These are phyloP conservation scores for Ammopiptanthus mongolicus DNA, from an alignment of 306 rosid genomes.

Conservation along the genomic window DNA sequence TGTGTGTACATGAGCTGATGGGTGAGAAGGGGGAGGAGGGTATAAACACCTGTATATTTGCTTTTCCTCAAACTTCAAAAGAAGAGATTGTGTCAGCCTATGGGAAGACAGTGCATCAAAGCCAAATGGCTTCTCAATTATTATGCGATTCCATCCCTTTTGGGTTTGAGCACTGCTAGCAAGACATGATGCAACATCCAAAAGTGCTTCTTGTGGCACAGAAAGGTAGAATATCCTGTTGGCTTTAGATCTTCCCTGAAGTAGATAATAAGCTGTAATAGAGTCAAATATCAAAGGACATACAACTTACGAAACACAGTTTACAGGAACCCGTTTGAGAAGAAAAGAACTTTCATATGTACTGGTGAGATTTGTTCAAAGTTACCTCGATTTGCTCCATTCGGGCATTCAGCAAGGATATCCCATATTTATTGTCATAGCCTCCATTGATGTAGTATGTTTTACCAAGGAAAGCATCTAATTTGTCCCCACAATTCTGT, in stretches of 20 bases:
- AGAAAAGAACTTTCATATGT: conserved; percentile 6
- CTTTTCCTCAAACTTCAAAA: conserved; percentile 72
- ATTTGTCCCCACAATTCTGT: conserved; percentile 65
- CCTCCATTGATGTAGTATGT: conserved; percentile 79
- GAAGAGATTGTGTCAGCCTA: conserved; percentile 73
- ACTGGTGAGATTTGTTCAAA: conserved; percentile 3
- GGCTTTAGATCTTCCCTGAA: conserved; percentile 64
- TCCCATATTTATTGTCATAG: conserved; percentile 62
- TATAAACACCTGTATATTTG: conserved; percentile 75
- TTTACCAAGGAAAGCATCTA: conserved; percentile 68
- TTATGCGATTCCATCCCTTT: conserved; percentile 92
- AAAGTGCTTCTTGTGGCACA: conserved; percentile 89
- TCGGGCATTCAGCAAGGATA: conserved; percentile 61
- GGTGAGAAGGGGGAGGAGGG: neutral
- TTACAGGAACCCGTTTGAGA: neutral
- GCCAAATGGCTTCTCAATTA: conserved; percentile 91
- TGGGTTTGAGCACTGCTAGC: conserved; percentile 72
- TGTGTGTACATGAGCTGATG: conserved; percentile 5
- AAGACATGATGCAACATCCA: conserved; percentile 67
- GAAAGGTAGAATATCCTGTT: conserved; percentile 95
- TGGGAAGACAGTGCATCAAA: conserved; percentile 67
- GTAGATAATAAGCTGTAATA: conserved; percentile 42
- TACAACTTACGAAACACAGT: conserved; percentile 9
- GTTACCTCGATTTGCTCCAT: conserved; percentile 88
- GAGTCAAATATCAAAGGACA: conserved; percentile 37